Evolutionary conservation across 2,329 filamentous ascomycete genomes (phyloP).

Genomic region (Bretziella fagacearum): DNA sequence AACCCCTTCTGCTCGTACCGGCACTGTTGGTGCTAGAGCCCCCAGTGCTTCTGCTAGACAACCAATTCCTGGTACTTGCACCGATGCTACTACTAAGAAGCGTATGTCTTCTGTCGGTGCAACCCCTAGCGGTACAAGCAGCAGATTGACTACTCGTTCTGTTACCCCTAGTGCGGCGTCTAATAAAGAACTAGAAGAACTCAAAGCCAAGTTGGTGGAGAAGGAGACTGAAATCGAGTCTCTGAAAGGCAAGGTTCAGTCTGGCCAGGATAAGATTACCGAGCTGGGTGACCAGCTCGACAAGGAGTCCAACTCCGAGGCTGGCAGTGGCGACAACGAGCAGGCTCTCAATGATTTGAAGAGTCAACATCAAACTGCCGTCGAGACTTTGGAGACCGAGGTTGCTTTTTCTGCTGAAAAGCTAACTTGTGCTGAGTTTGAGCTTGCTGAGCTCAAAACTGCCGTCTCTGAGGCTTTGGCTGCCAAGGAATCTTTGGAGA

Average conservation of each 20-base stretch:
- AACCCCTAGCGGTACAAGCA: constrained; percentile 24
- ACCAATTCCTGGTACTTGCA: constrained; percentile 20
- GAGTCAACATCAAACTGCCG: constrained; percentile 31
- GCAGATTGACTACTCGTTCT: constrained; percentile 21
- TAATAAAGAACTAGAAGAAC: constrained; percentile 40
- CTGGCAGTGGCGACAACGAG: constrained; percentile 28
- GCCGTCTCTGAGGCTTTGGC: constrained; percentile 32
- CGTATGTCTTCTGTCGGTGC: constrained; percentile 35
- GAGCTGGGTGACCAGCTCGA: constrained; percentile 36
- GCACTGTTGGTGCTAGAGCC: constrained; percentile 19
- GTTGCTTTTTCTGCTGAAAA: constrained; percentile 33
- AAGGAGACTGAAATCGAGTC: constrained; percentile 41
- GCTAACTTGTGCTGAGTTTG: constrained; percentile 32
- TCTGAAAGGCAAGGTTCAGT: constrained; percentile 38
- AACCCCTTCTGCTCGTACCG: constrained; percentile 8
- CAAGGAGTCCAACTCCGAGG: constrained; percentile 26
- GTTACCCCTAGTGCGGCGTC: constrained; percentile 24
- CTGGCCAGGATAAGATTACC: constrained; percentile 37
- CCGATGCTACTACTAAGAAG: constrained; percentile 38
- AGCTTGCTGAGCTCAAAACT: constrained; percentile 33
- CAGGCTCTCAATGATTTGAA: constrained; percentile 30
- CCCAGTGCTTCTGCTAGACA: constrained; percentile 22
- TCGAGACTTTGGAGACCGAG: constrained; percentile 30
- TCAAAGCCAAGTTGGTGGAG: constrained; percentile 41
- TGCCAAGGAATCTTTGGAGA: constrained; percentile 32